These are phyloP conservation scores for Camelina neglecta DNA, from an alignment of 345 rosid species.

Conservation along the genomic window DNA sequence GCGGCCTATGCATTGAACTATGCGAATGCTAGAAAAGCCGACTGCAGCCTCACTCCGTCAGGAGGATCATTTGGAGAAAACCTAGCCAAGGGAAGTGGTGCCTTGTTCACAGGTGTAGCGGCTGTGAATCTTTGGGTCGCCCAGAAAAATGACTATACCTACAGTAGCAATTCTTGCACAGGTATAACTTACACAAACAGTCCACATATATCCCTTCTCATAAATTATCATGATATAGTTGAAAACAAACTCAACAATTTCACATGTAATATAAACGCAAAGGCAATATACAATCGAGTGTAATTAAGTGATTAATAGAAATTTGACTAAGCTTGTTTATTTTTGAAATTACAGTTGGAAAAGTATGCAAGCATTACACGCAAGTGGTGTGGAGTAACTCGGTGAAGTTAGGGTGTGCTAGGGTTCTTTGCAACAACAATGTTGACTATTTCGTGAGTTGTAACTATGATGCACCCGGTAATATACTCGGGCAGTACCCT, in stretches of 20 bases:
- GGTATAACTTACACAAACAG: conserved; percentile 20
- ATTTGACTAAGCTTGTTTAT: not conserved
- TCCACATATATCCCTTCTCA: not conserved
- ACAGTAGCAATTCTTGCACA: conserved; percentile 52
- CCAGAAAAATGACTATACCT: conserved; percentile 53
- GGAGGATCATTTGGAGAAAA: conserved; percentile 63
- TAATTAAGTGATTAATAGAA: not conserved
- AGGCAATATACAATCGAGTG: not conserved
- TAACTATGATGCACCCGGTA: conserved; percentile 62
- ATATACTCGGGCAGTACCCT: conserved; percentile 37
- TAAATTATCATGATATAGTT: not conserved
- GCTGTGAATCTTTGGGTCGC: conserved; percentile 61
- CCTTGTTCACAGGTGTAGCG: conserved; percentile 34
- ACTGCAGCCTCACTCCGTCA: conserved; percentile 58
- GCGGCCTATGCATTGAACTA: conserved; percentile 52
- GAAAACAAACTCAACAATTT: not conserved
- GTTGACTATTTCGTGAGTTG: conserved; percentile 56
- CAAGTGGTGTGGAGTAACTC: conserved; percentile 71
- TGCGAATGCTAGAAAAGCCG: conserved; percentile 41
- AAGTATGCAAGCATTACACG: conserved; percentile 64
- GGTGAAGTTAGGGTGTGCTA: conserved; percentile 64
- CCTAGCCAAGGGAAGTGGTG: conserved; percentile 55
- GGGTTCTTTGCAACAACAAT: conserved; percentile 54
- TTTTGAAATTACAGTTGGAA: conserved; percentile 10
- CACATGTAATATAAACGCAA: not conserved